phyloP scores from a whole-genome alignment of 345 rosid genomes.

The Pugionium dolabratum region DNA sequence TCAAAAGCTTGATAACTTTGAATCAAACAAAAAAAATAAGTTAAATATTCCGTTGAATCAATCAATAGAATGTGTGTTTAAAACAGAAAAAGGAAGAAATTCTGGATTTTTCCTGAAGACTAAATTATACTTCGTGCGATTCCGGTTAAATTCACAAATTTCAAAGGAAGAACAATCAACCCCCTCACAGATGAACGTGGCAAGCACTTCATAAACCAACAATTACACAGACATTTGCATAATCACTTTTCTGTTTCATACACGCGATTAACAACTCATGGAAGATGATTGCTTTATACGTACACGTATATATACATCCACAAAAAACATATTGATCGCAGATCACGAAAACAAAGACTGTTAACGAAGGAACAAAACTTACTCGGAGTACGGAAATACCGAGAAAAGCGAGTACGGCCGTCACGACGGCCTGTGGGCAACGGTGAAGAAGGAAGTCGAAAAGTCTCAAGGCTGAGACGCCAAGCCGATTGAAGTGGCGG shows the following conservation, averaged over 20 bases:
- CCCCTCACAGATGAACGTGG: constrained; percentile 2
- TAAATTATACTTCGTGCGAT: not conserved
- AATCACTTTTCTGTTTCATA: constrained; percentile 1
- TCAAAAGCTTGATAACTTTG: constrained; percentile 28
- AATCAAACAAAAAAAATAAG: constrained; percentile 20
- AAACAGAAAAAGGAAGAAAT: not conserved
- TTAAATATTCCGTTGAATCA: constrained; percentile 17
- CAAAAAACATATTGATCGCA: not conserved
- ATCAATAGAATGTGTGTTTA: constrained; percentile 4
- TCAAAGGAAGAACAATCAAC: not conserved
- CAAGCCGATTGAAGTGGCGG: constrained; percentile 42
- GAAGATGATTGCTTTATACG: not conserved
- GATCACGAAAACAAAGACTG: not conserved
- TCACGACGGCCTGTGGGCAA: not conserved
- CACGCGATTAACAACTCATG: not conserved
- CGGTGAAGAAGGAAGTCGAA: constrained; percentile 43
- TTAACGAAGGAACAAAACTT: constrained; percentile 11
- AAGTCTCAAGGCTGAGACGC: constrained; percentile 54
- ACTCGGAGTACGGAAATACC: constrained; percentile 40
- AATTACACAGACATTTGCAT: constrained; percentile 2
- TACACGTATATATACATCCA: not conserved
- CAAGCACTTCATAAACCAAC: not conserved
- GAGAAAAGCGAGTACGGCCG: constrained; percentile 38
- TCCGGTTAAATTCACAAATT: not conserved
- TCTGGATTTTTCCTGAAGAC: not conserved